Evolutionary conservation across 192 early-diverging fungal genomes (phyloP).

Genomic region (Coemansia sp.): DNA sequence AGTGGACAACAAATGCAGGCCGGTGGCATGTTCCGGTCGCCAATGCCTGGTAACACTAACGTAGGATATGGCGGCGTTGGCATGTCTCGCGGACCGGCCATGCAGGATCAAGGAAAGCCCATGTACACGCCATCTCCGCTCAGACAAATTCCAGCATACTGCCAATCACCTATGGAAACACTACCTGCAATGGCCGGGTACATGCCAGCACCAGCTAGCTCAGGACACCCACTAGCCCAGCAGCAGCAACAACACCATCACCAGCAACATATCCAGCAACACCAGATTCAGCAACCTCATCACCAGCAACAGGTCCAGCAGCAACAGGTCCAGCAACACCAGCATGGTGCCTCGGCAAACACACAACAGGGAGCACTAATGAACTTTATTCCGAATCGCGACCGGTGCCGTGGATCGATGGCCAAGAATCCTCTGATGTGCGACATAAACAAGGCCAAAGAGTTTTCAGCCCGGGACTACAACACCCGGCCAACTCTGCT

Average conservation of each 20-base stretch:
- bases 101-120: conserved; percentile 11
- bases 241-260: conserved; percentile 4
- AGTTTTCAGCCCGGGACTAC: conserved; percentile 49
- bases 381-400: conserved; percentile 37
- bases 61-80: conserved; percentile 25
- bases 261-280: background rate
- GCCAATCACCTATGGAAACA: conserved; percentile 15
- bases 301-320: background rate
- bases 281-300: conserved; percentile 4
- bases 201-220: background rate
- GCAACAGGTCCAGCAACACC: conserved; percentile 8
- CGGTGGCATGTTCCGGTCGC: conserved; percentile 8
- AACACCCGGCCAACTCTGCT: conserved; percentile 42
- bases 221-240: background rate
- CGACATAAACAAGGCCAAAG: conserved; percentile 48
- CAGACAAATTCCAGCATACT: conserved; percentile 23
- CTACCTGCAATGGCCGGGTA: conserved; percentile 9
- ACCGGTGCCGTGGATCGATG: conserved; percentile 20
- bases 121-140: conserved; percentile 45
- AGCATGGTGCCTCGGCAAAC: background rate
- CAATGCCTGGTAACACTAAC: conserved; percentile 9
- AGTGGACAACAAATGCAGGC: conserved; percentile 2
- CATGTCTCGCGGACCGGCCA: conserved; percentile 3
- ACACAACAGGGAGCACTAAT: conserved; percentile 28
- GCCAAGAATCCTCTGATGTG: conserved; percentile 50